Base-by-base conservation (phyloP, 805 yeast species). In the Pichia rugopelliculosa region DNA sequence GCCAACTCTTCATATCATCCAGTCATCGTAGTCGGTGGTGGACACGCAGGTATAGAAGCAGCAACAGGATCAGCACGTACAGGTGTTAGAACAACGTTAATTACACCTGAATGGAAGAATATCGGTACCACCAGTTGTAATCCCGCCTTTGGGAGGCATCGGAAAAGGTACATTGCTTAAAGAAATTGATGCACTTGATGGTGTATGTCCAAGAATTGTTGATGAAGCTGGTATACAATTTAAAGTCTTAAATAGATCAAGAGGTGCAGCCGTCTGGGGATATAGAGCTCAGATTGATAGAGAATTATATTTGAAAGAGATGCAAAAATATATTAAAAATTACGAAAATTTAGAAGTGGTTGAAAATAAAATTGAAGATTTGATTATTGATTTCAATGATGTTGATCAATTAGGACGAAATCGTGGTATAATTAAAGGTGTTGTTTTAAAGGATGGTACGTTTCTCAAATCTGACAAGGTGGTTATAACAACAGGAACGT, bases 11-110 rank as follows among this genome's bases (percentile, higher is more conserved):
- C 41, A 17, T 41, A 44, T 27, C 49, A 50, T 39, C 91, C 89
- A 0, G 96, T 89, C 0, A 75, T 91, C 1, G 91, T 93, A 5
- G 79, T 93, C 20, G 99, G 99, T 5, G 99, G 95, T 12, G 99
- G 99, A 0, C 99, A 93, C 69, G 99, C 99, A 33, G 99, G 99
- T 12, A 83, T 96, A 56, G 99, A 93, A 65, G 99, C 99, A 0
- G 93, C 96, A 2, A 74, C 96, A 0, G 98, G 91, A 0, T 73
- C 96, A 1, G 96, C 98, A 0, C 72, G 99, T 52, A 61, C 86
- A 1, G 97, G 97, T 0, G 75, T 83, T 1, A 51, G 59, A 3
- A 84, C 96, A 0, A 69, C 82, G 2, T 69, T 93, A 24, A 72
- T 93, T 2, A 90, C 99, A 0, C 98, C 96, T 1, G 75, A 72